Evolutionary conservation across 1,284 basidiomycete genomes (phyloP).

Genomic region (Apiotrichum veenhuisii): DNA sequence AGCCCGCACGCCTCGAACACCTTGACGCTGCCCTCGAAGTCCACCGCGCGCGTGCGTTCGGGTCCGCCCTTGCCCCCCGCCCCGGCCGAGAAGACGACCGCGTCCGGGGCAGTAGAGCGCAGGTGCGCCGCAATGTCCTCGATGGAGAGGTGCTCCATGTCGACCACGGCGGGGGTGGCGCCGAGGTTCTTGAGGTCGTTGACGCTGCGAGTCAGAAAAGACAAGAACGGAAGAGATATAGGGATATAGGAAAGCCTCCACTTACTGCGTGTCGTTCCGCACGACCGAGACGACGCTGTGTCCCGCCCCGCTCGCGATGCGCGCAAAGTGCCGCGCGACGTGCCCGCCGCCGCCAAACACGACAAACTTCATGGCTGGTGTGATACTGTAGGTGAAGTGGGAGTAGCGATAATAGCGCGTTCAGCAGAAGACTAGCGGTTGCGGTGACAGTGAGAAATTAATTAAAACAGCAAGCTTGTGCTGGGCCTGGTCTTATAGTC

Average conservation of each 20-base stretch:
- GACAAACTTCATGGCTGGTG: slow-evolving; percentile 37
- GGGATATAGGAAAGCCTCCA: neutral
- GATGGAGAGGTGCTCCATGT: slow-evolving; percentile 58
- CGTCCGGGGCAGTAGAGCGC: slow-evolving; percentile 52
- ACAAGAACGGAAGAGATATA: neutral
- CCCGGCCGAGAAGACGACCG: slow-evolving; percentile 66
- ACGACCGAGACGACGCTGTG: slow-evolving; percentile 60
- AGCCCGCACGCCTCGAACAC: slow-evolving; percentile 66
- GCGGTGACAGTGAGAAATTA: too few species aligned
- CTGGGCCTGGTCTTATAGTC: too few species aligned
- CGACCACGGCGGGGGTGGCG: slow-evolving; percentile 59
- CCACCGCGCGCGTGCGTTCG: slow-evolving; percentile 64
- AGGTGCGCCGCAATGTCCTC: slow-evolving; percentile 57
- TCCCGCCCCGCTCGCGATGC: slow-evolving; percentile 49
- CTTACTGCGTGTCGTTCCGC: slow-evolving; percentile 51
- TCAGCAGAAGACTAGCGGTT: too few species aligned
- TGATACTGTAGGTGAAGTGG: too few species aligned
- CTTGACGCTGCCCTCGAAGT: slow-evolving; percentile 67
- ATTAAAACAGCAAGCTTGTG: too few species aligned
- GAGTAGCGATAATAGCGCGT: too few species aligned
- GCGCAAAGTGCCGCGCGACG: slow-evolving; percentile 59
- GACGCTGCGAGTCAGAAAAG: slow-evolving; percentile 40
- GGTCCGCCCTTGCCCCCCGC: slow-evolving; percentile 63
- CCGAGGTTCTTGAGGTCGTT: slow-evolving; percentile 53
- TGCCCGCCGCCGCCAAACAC: slow-evolving; percentile 47